Evolutionary conservation across 2,329 filamentous ascomycete species (phyloP).

Genomic region (Periconia macrospinosa): DNA sequence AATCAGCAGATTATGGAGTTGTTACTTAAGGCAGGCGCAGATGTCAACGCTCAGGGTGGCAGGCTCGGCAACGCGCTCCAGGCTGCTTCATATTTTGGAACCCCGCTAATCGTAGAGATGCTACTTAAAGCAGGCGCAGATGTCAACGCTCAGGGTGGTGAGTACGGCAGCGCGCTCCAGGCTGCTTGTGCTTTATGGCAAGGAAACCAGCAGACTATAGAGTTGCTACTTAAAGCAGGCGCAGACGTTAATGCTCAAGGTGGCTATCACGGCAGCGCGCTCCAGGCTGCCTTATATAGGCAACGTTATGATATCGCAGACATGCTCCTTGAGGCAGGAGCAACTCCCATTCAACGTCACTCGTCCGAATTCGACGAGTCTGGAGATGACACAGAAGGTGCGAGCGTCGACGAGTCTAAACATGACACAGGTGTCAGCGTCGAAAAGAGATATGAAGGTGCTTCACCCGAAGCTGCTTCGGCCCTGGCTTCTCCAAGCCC

Average conservation of each 20-base stretch:
- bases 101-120: background rate
- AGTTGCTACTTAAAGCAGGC: background rate
- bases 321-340: background rate
- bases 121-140: background rate
- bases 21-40: background rate
- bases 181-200: no score
- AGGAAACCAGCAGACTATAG: no score
- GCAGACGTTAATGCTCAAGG: slow-evolving; percentile 1
- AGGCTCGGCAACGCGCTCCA: slow-evolving; percentile 1
- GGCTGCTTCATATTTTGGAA: background rate
- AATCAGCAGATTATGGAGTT: no score
- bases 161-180: background rate
- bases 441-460: no score
- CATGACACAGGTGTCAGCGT: no score
- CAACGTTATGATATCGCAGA: no score
- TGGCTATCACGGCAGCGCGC: background rate
- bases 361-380: no score
- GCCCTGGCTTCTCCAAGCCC: no score
- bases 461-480: no score
- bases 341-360: no score
- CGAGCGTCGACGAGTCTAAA: no score
- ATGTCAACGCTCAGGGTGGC: slow-evolving; percentile 1
- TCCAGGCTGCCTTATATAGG: background rate
- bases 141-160: slow-evolving; percentile 1
- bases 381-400: no score